These are phyloP conservation scores for Gnetum montanum DNA, from an alignment of 75 land plant genomes.

Conservation along the genomic window DNA sequence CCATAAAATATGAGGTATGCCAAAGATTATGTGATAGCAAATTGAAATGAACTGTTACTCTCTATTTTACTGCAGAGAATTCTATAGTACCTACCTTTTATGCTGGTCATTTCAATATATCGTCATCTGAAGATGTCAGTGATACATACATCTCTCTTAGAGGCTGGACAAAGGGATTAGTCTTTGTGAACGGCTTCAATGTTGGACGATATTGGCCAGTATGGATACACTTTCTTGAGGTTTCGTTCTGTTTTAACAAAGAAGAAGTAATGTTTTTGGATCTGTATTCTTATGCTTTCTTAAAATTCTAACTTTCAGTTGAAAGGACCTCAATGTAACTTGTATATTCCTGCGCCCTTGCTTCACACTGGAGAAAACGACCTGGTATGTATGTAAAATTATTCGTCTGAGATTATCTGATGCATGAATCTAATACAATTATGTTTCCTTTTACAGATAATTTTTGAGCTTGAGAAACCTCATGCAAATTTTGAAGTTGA, in stretches of 20 bases:
- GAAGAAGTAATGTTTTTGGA: no score
- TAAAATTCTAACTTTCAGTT: slow-evolving; percentile 34
- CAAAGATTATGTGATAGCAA: no score
- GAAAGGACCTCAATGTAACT: slow-evolving; percentile 85
- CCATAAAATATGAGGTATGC: no score
- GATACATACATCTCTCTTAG: slow-evolving; percentile 75
- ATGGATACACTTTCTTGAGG: slow-evolving; percentile 8
- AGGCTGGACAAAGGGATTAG: slow-evolving; percentile 91
- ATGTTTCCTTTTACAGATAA: slow-evolving; percentile 20
- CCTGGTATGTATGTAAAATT: slow-evolving; percentile 48
- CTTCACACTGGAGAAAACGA: slow-evolving; percentile 55
- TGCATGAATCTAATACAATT: not conserved
- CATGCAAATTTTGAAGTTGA: slow-evolving; percentile 26
- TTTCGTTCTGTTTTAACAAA: no score
- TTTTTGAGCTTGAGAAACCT: slow-evolving; percentile 60
- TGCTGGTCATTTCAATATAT: slow-evolving; percentile 32
- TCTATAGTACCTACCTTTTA: slow-evolving; percentile 42
- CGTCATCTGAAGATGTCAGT: slow-evolving; percentile 16
- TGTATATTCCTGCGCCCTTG: slow-evolving; percentile 87
- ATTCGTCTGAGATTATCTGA: not conserved
- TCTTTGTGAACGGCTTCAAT: slow-evolving; percentile 76
- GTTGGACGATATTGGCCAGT: slow-evolving; percentile 96
- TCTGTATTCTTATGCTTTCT: not conserved
- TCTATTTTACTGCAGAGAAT: slow-evolving; percentile 25
- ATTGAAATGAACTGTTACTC: no score